Percentiles rank a stretch among this genome's conserved stretches.
Evolutionary conservation across 768 basidiomycete genomes (phyloP).

Genomic region (Cantharellus cinnabarinus): DNA sequence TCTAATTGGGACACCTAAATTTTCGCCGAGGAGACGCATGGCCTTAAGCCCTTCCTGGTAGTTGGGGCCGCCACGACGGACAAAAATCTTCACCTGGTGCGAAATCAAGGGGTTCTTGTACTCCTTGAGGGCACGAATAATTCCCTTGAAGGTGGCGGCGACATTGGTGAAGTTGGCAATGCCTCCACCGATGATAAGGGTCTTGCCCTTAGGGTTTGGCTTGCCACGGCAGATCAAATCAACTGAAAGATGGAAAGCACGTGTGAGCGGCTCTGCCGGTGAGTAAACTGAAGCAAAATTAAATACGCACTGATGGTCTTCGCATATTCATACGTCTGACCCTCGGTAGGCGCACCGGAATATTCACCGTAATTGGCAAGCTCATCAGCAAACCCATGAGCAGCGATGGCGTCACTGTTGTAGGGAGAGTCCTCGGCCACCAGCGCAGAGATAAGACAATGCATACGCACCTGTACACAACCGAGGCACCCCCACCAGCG

Average conservation of each 20-base stretch:
- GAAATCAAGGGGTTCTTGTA: constrained; percentile 68
- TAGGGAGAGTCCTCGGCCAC: not conserved
- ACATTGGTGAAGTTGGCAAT: constrained; percentile 99
- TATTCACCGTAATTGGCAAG: constrained; percentile 99
- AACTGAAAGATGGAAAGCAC: constrained; percentile 24
- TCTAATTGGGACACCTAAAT: constrained; percentile 87
- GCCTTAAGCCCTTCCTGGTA: constrained; percentile 98
- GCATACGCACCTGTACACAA: constrained; percentile 27
- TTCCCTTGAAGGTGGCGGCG: constrained; percentile 98
- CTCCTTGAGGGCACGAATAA: constrained; percentile 91
- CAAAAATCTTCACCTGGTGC: constrained; percentile 83
- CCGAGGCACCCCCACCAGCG: constrained; percentile 78
- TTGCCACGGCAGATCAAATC: constrained; percentile 87
- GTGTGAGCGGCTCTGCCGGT: not conserved
- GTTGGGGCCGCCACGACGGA: constrained; percentile 96
- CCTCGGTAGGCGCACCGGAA: constrained; percentile 92
- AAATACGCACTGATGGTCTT: constrained; percentile 72
- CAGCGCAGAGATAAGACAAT: not conserved
- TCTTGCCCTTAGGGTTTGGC: constrained; percentile 62
- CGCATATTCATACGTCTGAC: constrained; percentile 98
- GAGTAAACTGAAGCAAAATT: not conserved
- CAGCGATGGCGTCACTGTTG: constrained; percentile 52
- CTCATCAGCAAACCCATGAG: constrained; percentile 89
- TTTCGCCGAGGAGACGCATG: constrained; percentile 90
- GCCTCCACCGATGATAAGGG: constrained; percentile 98